Evolutionary conservation across 148 eudicot species (phyloP), one percentile per base, ranked within the genome.

Genomic region (Vaccinium macrocarpon): DNA sequence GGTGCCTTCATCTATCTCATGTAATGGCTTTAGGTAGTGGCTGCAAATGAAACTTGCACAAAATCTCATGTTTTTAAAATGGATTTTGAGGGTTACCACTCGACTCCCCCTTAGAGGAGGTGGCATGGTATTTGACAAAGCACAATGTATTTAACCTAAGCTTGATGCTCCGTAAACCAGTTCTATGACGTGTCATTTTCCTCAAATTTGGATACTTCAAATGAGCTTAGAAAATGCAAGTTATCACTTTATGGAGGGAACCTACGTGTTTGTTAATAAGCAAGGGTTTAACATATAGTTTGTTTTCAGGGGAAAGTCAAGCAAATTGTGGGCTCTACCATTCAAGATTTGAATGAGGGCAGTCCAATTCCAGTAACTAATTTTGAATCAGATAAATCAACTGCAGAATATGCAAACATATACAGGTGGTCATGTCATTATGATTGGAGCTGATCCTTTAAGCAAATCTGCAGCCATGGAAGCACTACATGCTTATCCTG

Each of bases 241-340:
- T 51, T 19, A 25, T 77, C 16, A 0, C 80, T 77, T n/a, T 19
- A 51, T 23, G 38, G 35, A 12, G 59, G 13, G 38, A 15, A 77
- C 81, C 61, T 50, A 27, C 53, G 61, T 53, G 42, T 52, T 78
- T 53, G n/a, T 27, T 78, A 52, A 53, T 53, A 78, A 52, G 62
- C 81, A 1, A 52, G 46, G 64, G 16, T 8, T 78, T 72, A 46
- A 74, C 23, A 62, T 35, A 50, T 8, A 15, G 68, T 81, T 77
- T 15, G 23, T 81, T 85, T 90, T 85, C 84, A 93, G 98, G 98
- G 95, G 6, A 95, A 95, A 84, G 98, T 93, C 85, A 95, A 95
- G 90, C 95, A 95, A 90, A 93, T 95, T 88, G 98, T 95, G 76
- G 98, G 97, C 66, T 95, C 98, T 49, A 95, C 98, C 51, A 93